Percentiles rank a stretch among this genome's conserved stretches.
These are phyloP conservation scores for Chaetomium tenue DNA, from an alignment of 495 filamentous ascomycete species.

Conservation along the genomic window DNA sequence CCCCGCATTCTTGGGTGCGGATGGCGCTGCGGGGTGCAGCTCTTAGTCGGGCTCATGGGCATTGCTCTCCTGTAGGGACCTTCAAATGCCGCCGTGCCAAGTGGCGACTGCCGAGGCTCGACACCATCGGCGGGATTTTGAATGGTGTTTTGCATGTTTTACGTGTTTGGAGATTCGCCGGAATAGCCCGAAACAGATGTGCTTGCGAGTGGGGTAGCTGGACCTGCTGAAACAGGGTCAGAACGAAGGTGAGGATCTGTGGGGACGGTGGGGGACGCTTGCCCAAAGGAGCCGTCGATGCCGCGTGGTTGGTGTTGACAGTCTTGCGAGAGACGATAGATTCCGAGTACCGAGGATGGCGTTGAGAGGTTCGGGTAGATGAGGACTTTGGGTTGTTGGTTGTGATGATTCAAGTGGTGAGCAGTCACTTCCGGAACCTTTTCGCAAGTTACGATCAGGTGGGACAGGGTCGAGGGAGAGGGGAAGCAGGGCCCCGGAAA, in stretches of 20 bases:
- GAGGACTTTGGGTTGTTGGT: not conserved
- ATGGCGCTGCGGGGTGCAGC: not conserved
- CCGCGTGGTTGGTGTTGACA: not conserved
- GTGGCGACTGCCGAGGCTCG: conserved; percentile 2
- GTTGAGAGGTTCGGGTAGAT: not conserved
- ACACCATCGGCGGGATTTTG: no score
- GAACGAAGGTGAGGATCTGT: not conserved
- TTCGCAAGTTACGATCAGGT: not conserved
- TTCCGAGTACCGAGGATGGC: conserved; percentile 11
- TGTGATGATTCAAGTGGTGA: not conserved
- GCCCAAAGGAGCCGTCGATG: not conserved
- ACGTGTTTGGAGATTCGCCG: not conserved
- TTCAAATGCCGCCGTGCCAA: not conserved
- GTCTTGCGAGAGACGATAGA: not conserved
- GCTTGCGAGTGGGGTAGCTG: conserved; percentile 10
- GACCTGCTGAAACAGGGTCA: not conserved
- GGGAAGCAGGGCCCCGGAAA: no score
- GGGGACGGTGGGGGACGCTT: not conserved
- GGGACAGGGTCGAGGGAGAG: no score
- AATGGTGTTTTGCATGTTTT: not conserved
- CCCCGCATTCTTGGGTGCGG: conserved; percentile 2
- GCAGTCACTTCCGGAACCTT: not conserved
- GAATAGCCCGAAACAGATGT: conserved; percentile 5
- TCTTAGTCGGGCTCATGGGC: no score
- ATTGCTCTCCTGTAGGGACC: not conserved